Evolutionary conservation across 208 protist genomes (phyloP).

Genomic region (Leishmania braziliensis): DNA sequence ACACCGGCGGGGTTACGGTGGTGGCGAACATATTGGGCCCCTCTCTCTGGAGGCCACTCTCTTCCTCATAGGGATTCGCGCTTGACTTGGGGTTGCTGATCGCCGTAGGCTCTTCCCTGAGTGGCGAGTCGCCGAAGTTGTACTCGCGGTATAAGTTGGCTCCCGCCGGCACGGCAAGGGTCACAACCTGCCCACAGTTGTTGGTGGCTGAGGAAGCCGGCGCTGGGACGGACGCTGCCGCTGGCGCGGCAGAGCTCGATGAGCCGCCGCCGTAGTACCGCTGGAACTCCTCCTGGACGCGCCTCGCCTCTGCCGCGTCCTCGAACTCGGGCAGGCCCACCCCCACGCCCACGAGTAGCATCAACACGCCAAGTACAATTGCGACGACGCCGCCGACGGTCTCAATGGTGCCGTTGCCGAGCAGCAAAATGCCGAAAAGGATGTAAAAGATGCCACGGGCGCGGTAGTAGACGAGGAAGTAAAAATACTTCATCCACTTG

Average conservation of each 20-base stretch:
- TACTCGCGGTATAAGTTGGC: slow-evolving; percentile 17
- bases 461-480: slow-evolving; percentile 74
- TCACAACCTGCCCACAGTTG: slow-evolving; percentile 1
- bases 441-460: slow-evolving; percentile 74
- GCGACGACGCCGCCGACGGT: slow-evolving; percentile 48
- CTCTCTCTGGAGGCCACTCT: neutral
- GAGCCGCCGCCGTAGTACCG: slow-evolving; percentile 20
- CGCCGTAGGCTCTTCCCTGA: slow-evolving; percentile 10
- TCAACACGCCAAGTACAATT: slow-evolving; percentile 56
- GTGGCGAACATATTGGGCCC: slow-evolving; percentile 18
- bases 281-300: slow-evolving; percentile 35
- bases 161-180: neutral
- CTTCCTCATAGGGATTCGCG: slow-evolving; percentile 12
- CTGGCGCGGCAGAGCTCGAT: neutral
- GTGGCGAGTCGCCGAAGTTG: slow-evolving; percentile 7
- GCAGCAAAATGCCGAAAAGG: slow-evolving; percentile 66
- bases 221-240: neutral
- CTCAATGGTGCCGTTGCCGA: slow-evolving; percentile 39
- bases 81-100: neutral
- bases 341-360: slow-evolving; percentile 58
- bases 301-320: slow-evolving; percentile 44
- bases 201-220: neutral
- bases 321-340: slow-evolving; percentile 58
- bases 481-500: slow-evolving; percentile 70
- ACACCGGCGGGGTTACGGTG: slow-evolving; percentile 26